Conservation (phyloP, 208 protist species). For the Trichomonas tenax region DNA sequence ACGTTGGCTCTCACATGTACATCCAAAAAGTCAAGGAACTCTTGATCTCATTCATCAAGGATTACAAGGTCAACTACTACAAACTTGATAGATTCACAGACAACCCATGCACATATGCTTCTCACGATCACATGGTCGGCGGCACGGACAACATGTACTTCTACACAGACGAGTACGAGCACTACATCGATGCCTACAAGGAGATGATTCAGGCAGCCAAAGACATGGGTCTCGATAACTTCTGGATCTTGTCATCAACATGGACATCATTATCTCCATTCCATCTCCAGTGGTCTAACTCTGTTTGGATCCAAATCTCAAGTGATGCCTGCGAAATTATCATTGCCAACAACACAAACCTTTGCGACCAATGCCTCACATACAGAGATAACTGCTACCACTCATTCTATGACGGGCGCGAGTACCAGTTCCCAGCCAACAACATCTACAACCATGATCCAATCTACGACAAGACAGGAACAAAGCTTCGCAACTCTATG, state of each 20-base stretch:
- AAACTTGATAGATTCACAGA: neutral
- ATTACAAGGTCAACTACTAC: neutral
- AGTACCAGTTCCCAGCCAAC: neutral
- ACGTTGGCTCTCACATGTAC: neutral
- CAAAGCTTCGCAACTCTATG: neutral
- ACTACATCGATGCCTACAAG: neutral
- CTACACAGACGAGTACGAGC: neutral
- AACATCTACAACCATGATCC: neutral
- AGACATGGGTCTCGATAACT: neutral
- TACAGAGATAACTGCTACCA: neutral
- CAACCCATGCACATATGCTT: neutral
- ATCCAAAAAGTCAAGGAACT: neutral
- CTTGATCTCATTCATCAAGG: neutral
- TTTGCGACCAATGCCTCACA: neutral
- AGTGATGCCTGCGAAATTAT: neutral
- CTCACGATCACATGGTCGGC: conserved; percentile 5
- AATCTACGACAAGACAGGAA: neutral
- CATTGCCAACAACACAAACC: neutral
- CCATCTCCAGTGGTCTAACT: conserved; percentile 1
- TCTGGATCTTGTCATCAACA: neutral
- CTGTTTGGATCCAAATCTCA: neutral
- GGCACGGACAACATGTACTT: neutral
- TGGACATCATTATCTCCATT: neutral
- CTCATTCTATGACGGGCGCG: neutral
- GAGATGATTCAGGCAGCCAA: neutral